Base-by-base conservation (phyloP, 1,139 yeast genomes). In the Magnusiomyces paraingens region DNA sequence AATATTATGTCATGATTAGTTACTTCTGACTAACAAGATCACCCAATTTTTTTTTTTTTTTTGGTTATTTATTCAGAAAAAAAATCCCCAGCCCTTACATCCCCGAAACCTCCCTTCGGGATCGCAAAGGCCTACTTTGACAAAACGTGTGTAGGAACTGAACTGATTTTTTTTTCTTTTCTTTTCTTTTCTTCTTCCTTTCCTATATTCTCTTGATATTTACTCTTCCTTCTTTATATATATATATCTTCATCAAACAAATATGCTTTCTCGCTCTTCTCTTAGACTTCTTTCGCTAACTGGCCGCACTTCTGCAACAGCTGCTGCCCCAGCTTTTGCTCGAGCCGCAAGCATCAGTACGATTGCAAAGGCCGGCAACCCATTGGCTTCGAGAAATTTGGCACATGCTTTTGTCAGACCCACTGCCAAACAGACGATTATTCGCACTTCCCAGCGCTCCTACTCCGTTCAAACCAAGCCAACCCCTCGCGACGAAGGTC, bases 401-500 rank as follows among this genome's bases (percentile, higher is more conserved):
- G 32, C n/a, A n/a, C n/a, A n/a, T 42, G 52, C 41, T 44, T 36
- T 29, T 44, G 29, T 40, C 44, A n/a, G 44, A 26, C 22, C 17
- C 17, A 2, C 29, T 29, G 35, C 51, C 15, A 32, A 26, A 26
- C 4, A 4, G 8, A 26, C 32, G 8, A 26, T 26, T 26, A 4
- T 11, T 8, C 36, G 6, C 35, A 14, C 17, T 2, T 20, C 41
- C 46, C 45, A 36, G n/a, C 20, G 38, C 45, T 46, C 44, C 11
- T 14, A 17, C 18, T 17, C 36, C 46, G 22, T 17, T 12, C 46
- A 52, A 47, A 41, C 52, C 36, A 39, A 48, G 1, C 42, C 50
- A 18, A 12, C 10, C 39, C 26, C 43, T 12, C 39, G 62, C 14
- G 60, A 57, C 35, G 63, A 64, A 41, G 57, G 65, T 44, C 71